Conservation (phyloP, 257 asterid species). For the Ballota nigra region DNA sequence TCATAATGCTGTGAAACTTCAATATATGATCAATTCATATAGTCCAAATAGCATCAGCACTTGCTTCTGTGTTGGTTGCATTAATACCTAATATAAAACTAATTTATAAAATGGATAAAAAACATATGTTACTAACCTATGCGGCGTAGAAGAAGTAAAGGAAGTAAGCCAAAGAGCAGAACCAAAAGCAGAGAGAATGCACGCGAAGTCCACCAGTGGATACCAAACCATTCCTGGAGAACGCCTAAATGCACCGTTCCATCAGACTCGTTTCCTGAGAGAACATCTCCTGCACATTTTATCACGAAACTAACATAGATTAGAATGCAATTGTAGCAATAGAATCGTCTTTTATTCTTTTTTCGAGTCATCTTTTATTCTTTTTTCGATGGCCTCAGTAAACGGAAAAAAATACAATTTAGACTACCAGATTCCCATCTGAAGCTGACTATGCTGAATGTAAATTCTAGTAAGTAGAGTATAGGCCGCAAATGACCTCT, state of each 20-base stretch:
- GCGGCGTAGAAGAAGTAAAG: conserved; percentile 76
- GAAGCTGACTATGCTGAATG: not conserved
- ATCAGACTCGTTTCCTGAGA: conserved; percentile 72
- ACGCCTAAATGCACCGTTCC: conserved; percentile 81
- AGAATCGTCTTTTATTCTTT: not conserved
- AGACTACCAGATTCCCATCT: not conserved
- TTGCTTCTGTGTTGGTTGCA: not conserved
- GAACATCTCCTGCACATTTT: conserved; percentile 71
- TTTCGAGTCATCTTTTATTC: not conserved
- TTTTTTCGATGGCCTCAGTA: not conserved
- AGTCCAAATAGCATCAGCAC: not conserved
- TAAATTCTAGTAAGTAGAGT: not conserved
- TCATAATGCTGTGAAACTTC: not conserved
- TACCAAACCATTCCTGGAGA: conserved; percentile 93
- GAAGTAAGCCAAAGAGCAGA: conserved; percentile 75
- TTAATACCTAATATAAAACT: not conserved
- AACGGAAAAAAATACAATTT: not conserved
- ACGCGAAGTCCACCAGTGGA: conserved; percentile 92
- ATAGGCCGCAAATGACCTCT: not conserved
- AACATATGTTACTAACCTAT: conserved; percentile 57
- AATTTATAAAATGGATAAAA: no score
- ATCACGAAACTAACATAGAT: conserved; percentile 8
- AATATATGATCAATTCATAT: not conserved
- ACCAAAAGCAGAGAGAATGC: conserved; percentile 67
- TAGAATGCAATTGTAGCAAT: not conserved